Base-by-base conservation (phyloP, 176 grass and related monocot genomes). In the Rhynchospora pubera region DNA sequence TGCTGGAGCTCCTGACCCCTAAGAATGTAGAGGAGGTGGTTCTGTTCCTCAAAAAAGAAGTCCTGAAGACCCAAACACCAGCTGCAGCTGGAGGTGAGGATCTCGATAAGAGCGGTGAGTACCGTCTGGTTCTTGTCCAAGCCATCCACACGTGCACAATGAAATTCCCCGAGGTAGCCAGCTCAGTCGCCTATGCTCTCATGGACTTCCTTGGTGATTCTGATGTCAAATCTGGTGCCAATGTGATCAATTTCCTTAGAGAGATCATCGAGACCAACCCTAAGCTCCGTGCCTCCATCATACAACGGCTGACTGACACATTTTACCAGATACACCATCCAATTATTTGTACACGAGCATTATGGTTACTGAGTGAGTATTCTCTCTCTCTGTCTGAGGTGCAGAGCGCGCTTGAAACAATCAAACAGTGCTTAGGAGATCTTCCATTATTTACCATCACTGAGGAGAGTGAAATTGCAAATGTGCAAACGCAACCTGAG, bases 1-100 rank as follows among this genome's bases (percentile, higher is more conserved):
- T 88, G 39, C 86, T 93, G 4, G 88, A 88, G 87, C 88, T 93
- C 46, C 85, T 90, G 21, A 93, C 84, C 24, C 81, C 83, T 0
- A 53, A 77, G 7, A 93, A 90, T 79, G 83, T 93, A n/a, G 88
- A 93, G 65, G 91, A 93, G 81, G 88, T 93, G 5, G 88, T 93
- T 39, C 88, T 93, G 13, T 85, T 88, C 48, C 91, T 93, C 69
- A 90, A 93, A 76, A 93, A 93, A 83, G 91, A 93, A 75, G 86
- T 90, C 58, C 83, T 88, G 14, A 93, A 93, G 84, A 93, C 88
- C 0, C 88, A 93, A 55, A 83, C 79, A 16, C 71, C 71, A 50
- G 71, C 71, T 53, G 71, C 71, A 76, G 45, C 71, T 24, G 71
- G 71, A 12, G 45, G 71, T 5, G 86, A 79, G 7, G 88, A 93